Base-by-base conservation (phyloP, 1,284 basidiomycete genomes). In the Mixia osmundae region DNA sequence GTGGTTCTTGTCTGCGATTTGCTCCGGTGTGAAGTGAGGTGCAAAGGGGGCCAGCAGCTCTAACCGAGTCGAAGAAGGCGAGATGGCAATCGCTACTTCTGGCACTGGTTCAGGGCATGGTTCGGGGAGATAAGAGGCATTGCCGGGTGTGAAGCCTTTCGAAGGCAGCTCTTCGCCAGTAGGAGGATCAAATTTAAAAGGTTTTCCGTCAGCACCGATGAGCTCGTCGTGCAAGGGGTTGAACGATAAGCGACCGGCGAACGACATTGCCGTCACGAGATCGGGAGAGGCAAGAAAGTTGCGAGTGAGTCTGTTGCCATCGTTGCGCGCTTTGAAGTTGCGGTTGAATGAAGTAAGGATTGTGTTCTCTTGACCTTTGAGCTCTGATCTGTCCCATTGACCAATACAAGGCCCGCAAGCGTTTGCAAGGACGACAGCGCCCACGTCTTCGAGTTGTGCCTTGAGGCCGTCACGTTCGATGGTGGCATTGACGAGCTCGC, bases 341-440 rank as follows among this genome's bases (percentile, higher is more conserved):
- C 83, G 71, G 61, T 99, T 99, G 65, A 95, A 97, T 29, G 83
- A 91, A 3, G 91, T 94, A 35, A 97, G 59, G 49, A 97, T 97
- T 19, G 85, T 79, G 54, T 97, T 97, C 54, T 94, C 78, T 58
- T 94, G 76, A 38, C 69, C 75, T 54, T 80, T 70, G 51, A 75
- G 72, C 46, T 87, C 85, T 38, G 76, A 72, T 29, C 91, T 71
- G 57, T 95, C 85, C 91, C 91, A 99, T 61, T 95, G 91, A 26
- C 91, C 91, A 49, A 97, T 97, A 56, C 91, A 99, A 22, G 91
- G 91, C 36, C 91, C 91, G 50, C 91, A 97, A 1, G 91, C 91
- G 56, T 99, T 99, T 10, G 91, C 89, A 22, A 99, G 64, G 11
- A 99, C 89, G 26, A 75, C 67, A 5, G 72, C 87, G 22, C 89